A percentile compares a stretch with the other conserved stretches of the same genome.
Conservation (phyloP, 352 stramenopile species). For the Phytophthora idaei region DNA sequence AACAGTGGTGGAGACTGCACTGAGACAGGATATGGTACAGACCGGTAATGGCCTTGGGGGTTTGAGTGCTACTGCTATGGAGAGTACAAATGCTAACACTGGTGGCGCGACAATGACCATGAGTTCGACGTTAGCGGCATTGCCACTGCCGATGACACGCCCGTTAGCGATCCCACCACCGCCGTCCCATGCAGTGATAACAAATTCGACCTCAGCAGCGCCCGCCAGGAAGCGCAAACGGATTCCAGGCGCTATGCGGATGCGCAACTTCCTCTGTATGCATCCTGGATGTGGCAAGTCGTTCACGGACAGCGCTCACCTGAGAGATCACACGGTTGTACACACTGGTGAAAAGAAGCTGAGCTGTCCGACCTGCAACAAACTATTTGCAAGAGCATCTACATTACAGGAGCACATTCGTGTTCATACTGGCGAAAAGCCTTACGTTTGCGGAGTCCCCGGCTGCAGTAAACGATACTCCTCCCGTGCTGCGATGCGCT, state of each 20-base stretch:
- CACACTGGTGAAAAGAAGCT: constrained; percentile 74
- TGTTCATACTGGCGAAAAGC: constrained; percentile 78
- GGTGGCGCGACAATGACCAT: constrained; percentile 15
- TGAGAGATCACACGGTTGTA: constrained; percentile 75
- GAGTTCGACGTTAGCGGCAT: constrained; percentile 9
- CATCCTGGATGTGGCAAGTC: constrained; percentile 72
- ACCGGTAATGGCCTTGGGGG: constrained; percentile 11
- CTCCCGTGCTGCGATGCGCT: constrained; percentile 64
- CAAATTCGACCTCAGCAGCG: background rate
- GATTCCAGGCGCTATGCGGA: constrained; percentile 44
- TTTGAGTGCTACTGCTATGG: constrained; percentile 5
- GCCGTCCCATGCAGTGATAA: constrained; percentile 4
- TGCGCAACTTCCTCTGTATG: constrained; percentile 76
- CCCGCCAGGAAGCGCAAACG: constrained; percentile 50
- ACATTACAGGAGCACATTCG: constrained; percentile 69
- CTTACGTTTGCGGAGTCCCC: constrained; percentile 56
- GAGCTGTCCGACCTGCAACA: constrained; percentile 50
- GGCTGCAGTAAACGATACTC: constrained; percentile 72
- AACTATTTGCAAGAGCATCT: constrained; percentile 56
- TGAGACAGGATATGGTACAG: constrained; percentile 15
- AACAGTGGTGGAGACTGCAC: constrained; percentile 8
- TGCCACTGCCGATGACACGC: constrained; percentile 16
- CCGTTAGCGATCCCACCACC: constrained; percentile 24
- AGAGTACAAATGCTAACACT: constrained; percentile 8
- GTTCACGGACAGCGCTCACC: constrained; percentile 71